phyloP scores from a whole-genome alignment of 345 rosid genomes.

The Brassica nigra region DNA sequence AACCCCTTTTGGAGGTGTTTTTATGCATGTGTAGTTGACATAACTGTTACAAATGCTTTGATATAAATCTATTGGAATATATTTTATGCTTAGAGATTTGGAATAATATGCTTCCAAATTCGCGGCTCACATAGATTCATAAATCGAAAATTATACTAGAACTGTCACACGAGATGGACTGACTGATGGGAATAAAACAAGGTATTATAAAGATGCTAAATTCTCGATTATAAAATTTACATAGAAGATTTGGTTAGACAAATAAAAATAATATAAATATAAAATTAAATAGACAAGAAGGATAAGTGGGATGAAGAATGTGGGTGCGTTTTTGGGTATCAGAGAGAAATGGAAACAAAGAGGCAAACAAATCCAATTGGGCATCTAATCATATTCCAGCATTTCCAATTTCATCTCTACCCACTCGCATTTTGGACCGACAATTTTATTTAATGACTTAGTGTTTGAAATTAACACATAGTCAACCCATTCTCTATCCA shows the following conservation, averaged over 20 bases:
- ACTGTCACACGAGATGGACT: background rate
- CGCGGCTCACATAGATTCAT: slow-evolving; percentile 17
- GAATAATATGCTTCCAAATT: slow-evolving; percentile 8
- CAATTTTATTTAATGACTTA: slow-evolving; percentile 4
- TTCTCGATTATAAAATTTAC: slow-evolving; percentile 8
- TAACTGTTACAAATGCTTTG: slow-evolving; percentile 9
- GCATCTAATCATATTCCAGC: slow-evolving; percentile 39
- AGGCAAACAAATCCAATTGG: slow-evolving; percentile 35
- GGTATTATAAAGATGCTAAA: slow-evolving; percentile 12
- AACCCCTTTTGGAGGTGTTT: too few relatives aligned
- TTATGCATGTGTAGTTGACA: background rate
- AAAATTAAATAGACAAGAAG: slow-evolving; percentile 9
- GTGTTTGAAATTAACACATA: slow-evolving; percentile 7
- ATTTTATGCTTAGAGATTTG: slow-evolving; percentile 12
- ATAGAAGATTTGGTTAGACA: background rate
- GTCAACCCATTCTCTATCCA: background rate
- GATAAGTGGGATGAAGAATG: slow-evolving; percentile 29
- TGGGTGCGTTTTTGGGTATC: slow-evolving; percentile 27
- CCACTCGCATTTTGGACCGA: slow-evolving; percentile 32
- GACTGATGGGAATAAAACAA: slow-evolving; percentile 19
- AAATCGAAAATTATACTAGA: background rate
- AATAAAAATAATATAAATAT: background rate
- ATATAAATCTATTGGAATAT: slow-evolving; percentile 15
- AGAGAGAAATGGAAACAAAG: slow-evolving; percentile 26
- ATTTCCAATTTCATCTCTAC: slow-evolving; percentile 21